Evolutionary conservation across 371 early-diverging fungal species (phyloP).

Genomic region (Mortierella sp.): DNA sequence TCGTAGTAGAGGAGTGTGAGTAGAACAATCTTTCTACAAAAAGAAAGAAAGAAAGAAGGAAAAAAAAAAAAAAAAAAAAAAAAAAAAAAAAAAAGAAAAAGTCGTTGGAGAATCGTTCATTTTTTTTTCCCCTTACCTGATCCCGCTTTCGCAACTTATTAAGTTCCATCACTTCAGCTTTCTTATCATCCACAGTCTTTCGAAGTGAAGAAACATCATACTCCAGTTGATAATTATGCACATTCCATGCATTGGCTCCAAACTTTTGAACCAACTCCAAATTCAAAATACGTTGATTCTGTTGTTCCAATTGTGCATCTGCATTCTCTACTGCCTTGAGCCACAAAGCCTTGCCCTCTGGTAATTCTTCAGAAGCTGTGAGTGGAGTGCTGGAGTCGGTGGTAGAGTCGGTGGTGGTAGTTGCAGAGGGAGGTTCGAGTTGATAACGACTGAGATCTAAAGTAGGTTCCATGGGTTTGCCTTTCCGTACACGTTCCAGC

Average conservation of each 20-base stretch:
- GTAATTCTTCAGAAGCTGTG: constrained; percentile 36
- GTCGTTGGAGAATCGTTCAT: neutral
- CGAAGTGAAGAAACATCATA: constrained; percentile 56
- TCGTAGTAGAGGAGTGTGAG: too few species aligned
- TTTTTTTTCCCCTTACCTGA: constrained; percentile 60
- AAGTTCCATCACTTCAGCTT: constrained; percentile 62
- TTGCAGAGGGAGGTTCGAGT: constrained; percentile 59
- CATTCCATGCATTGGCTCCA: constrained; percentile 87
- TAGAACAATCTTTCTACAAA: too few species aligned
- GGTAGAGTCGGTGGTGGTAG: neutral
- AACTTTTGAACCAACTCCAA: constrained; percentile 84
- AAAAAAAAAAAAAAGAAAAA: neutral
- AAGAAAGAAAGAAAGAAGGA: neutral
- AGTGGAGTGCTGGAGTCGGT: neutral
- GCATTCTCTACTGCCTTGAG: constrained; percentile 78
- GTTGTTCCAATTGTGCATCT: constrained; percentile 87
- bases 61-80: neutral
- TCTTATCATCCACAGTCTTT: constrained; percentile 59
- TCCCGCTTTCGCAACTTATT: constrained; percentile 78
- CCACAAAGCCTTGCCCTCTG: constrained; percentile 66
- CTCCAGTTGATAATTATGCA: constrained; percentile 86
- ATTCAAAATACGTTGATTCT: constrained; percentile 80
- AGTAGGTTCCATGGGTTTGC: constrained; percentile 59
- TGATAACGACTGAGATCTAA: constrained; percentile 74
- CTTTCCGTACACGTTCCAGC: constrained; percentile 68